Evolutionary conservation across 352 stramenopile genomes (phyloP).

Genomic region (Pythium aphanidermatum): DNA sequence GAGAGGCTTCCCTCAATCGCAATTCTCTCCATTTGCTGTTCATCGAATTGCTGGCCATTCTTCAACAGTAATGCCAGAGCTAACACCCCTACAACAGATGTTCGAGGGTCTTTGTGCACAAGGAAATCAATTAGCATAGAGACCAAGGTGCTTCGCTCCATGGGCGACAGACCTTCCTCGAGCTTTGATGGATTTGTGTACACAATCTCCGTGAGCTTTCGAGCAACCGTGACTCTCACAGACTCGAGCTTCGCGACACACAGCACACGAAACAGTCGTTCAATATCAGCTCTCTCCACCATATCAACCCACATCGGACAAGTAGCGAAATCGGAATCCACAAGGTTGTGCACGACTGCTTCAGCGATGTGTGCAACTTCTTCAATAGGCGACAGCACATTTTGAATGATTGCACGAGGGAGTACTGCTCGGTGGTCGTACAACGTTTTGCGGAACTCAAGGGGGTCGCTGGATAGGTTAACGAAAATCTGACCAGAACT

Average conservation of each 20-base stretch:
- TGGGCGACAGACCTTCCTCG: constrained; percentile 37
- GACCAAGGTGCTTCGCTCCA: constrained; percentile 56
- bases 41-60: constrained; percentile 44
- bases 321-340: constrained; percentile 76
- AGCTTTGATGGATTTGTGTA: constrained; percentile 53
- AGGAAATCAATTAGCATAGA: constrained; percentile 70
- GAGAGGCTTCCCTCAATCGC: constrained; percentile 62
- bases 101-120: constrained; percentile 59
- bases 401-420: constrained; percentile 48
- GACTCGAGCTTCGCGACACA: constrained; percentile 41
- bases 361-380: constrained; percentile 57
- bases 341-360: constrained; percentile 67
- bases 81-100: constrained; percentile 66
- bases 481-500: constrained; percentile 56
- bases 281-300: constrained; percentile 57
- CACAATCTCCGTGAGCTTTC: constrained; percentile 76
- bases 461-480: constrained; percentile 58
- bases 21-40: constrained; percentile 65
- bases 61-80: constrained; percentile 60
- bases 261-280: constrained; percentile 54
- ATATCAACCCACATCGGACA: constrained; percentile 76
- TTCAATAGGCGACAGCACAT: constrained; percentile 45
- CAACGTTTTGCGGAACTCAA: constrained; percentile 77
- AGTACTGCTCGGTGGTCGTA: constrained; percentile 61
- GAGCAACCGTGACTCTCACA: constrained; percentile 58